Conservation (phyloP, 2,329 filamentous ascomycete species). For the Aurifilum marmelostoma region DNA sequence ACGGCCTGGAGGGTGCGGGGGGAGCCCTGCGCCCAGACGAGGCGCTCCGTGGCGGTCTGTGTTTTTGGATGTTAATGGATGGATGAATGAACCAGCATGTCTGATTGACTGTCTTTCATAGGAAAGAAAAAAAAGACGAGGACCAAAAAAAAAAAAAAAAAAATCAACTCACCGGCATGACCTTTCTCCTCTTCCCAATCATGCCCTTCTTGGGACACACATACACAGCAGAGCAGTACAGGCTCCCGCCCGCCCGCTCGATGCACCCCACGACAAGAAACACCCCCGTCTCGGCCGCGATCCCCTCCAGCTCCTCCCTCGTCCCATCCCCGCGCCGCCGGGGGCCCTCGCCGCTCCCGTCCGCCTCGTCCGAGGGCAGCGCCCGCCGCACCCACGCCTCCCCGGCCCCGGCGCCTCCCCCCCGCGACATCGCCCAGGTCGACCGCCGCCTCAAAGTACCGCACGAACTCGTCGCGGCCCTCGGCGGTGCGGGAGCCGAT, state of each 20-base stretch:
- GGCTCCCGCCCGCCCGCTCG: slow-evolving; percentile 76
- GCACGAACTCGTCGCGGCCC: slow-evolving; percentile 80
- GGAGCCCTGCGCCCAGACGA: slow-evolving; percentile 88
- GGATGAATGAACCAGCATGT: no score
- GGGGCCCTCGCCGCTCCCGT: slow-evolving; percentile 39
- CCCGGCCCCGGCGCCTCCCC: slow-evolving; percentile 65
- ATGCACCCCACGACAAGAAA: slow-evolving; percentile 82
- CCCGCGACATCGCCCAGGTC: slow-evolving; percentile 80
- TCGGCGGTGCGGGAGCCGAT: slow-evolving; percentile 69
- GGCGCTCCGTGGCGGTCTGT: slow-evolving; percentile 75
- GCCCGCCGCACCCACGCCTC: slow-evolving; percentile 70
- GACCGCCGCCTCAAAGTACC: slow-evolving; percentile 77
- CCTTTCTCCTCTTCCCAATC: slow-evolving; percentile 85
- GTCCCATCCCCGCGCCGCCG: slow-evolving; percentile 60
- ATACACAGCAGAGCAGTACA: slow-evolving; percentile 85
- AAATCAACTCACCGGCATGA: slow-evolving; percentile 81
- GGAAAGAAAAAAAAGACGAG: no score
- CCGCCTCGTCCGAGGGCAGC: slow-evolving; percentile 49
- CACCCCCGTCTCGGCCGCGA: slow-evolving; percentile 77
- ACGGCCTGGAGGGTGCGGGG: slow-evolving; percentile 79
- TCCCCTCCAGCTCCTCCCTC: slow-evolving; percentile 74
- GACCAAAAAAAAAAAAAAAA: no score
- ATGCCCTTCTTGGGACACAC: slow-evolving; percentile 74
- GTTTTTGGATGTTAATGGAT: background rate
- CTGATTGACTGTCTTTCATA: no score